Evolutionary conservation across 1,139 yeast species (phyloP), one percentile per base, ranked within the genome.

Genomic region (Pichiaceae sp.): DNA sequence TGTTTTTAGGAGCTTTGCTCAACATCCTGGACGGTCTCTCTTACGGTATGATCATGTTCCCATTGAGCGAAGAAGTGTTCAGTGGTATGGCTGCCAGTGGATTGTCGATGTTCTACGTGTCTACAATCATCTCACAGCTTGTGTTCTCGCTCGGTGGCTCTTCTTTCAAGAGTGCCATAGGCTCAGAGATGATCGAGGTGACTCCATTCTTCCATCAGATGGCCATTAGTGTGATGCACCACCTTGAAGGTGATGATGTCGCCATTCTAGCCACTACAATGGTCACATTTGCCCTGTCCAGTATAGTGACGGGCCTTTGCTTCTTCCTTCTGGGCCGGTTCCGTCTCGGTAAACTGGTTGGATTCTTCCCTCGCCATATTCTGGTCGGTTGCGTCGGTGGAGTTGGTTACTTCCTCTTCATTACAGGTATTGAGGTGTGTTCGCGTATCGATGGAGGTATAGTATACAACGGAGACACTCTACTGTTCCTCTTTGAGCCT

Each of bases 341-440:
- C 51, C 72, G 68, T 42, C 63, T 91, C 31, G 98, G 98, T 3
- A 72, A 84, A 14, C 63, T 91, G 27, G 96, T 91, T 12, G 96
- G 96, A 0, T 91, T 87, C 56, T 91, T 91, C 65, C 98, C 98
- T 0, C 70, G 97, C 45, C 98, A 91, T 56, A 91, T 91, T 40
- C 68, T 91, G 31, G 94, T 91, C 20, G 98, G 98, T 1, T 91
- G 97, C 57, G 89, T 91, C 50, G 98, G 98, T 32, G 98, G 98
- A 50, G 98, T 91, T 34, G 98, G 98, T 1, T 89, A 84, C 62
- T 91, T 91, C 59, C 67, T 91, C 44, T 64, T 89, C 2, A 80
- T 85, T 2, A 91, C 98, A 0, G 98, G 96, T 2, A 62, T 91
- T 25, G 97, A 89, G 54, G 96, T 91, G 1, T 73, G 87, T 9